These are phyloP conservation scores for Nasturtium officinale DNA, from an alignment of 345 rosid species.

Conservation along the genomic window DNA sequence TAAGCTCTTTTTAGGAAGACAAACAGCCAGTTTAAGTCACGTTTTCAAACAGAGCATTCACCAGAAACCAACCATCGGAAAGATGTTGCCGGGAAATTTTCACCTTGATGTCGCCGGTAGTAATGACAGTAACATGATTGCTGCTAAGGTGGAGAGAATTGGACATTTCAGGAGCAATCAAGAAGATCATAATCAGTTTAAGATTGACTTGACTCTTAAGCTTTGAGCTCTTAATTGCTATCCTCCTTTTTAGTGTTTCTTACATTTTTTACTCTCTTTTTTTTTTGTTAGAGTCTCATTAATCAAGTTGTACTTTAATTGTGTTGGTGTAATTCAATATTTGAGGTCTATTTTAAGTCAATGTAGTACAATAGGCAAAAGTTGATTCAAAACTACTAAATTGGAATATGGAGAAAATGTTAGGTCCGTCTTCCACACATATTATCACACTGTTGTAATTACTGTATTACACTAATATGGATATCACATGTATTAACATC, in stretches of 20 bases:
- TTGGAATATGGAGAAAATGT: constrained; percentile 9
- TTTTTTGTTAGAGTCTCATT: constrained; percentile 22
- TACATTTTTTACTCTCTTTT: constrained; percentile 11
- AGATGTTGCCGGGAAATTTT: constrained; percentile 44
- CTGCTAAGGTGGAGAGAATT: constrained; percentile 51
- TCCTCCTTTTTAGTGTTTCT: background rate
- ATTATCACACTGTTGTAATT: background rate
- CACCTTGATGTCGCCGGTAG: constrained; percentile 37
- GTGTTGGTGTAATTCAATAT: constrained; percentile 16
- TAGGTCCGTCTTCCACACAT: constrained; percentile 14
- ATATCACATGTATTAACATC: background rate
- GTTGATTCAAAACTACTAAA: background rate
- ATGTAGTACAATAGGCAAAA: constrained; percentile 21
- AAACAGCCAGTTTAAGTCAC: constrained; percentile 48
- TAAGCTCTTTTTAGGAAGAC: constrained; percentile 49
- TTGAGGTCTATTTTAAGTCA: constrained; percentile 22
- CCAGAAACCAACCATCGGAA: constrained; percentile 53
- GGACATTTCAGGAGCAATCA: constrained; percentile 53
- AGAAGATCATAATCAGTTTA: constrained; percentile 57
- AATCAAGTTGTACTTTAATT: constrained; percentile 13
- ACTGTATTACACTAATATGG: background rate
- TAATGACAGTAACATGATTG: constrained; percentile 30
- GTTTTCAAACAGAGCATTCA: constrained; percentile 49
- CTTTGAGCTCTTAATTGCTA: constrained; percentile 52
- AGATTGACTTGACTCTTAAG: constrained; percentile 91